phyloP scores from a whole-genome alignment of 2,329 filamentous ascomycete genomes.

The Arthroderma uncinatum region DNA sequence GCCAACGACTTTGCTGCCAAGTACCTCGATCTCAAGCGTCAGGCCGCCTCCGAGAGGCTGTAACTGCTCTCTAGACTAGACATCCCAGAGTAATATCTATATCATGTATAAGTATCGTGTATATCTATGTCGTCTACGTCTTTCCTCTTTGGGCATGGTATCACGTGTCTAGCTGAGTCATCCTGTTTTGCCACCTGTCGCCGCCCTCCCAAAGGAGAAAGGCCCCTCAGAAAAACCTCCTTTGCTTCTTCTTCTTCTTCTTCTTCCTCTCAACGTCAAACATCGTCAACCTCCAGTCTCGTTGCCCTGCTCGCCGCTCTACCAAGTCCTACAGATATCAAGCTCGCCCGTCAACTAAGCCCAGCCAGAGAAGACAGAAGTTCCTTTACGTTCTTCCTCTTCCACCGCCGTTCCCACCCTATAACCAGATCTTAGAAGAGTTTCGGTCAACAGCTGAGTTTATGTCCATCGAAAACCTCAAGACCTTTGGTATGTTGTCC shows the following conservation, averaged over 20 bases:
- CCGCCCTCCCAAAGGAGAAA: slow-evolving; percentile 1
- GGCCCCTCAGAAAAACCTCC: neutral
- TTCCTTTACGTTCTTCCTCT: slow-evolving; percentile 11
- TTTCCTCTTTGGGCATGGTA: neutral
- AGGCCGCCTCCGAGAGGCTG: neutral
- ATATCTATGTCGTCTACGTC: neutral
- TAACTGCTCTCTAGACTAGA: neutral
- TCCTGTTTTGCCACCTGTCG: slow-evolving; percentile 4
- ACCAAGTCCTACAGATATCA: neutral
- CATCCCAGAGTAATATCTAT: no score
- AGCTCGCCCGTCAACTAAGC: neutral
- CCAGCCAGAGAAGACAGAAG: slow-evolving; percentile 1
- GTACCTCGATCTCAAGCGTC: slow-evolving; percentile 47
- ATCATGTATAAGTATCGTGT: neutral
- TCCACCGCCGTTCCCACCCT: slow-evolving; percentile 18
- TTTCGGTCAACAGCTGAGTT: slow-evolving; percentile 62
- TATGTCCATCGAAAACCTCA: slow-evolving; percentile 99
- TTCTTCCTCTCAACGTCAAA: neutral
- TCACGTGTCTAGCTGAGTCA: neutral
- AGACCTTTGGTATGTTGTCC: slow-evolving; percentile 68
- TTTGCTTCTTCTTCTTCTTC: slow-evolving; percentile 6
- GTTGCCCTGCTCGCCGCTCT: slow-evolving; percentile 11
- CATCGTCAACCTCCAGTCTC: slow-evolving; percentile 2
- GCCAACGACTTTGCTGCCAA: slow-evolving; percentile 57
- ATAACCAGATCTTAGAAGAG: slow-evolving; percentile 31